Evolutionary conservation across 192 early-diverging fungal species (phyloP).

Genomic region (Lunasporangiospora selenospora): DNA sequence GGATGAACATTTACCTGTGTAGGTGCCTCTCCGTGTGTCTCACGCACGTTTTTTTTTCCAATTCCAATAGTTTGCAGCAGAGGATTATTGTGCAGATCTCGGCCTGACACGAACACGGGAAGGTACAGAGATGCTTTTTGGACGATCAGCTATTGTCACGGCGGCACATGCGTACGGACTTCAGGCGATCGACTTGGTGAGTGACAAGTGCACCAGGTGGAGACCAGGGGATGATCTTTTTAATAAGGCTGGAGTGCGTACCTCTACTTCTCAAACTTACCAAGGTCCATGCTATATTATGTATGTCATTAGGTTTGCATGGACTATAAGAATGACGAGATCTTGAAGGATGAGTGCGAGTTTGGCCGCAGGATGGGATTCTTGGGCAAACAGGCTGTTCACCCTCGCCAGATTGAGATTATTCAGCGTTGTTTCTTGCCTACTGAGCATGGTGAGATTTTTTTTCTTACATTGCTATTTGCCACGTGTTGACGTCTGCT

Average conservation of each 20-base stretch:
- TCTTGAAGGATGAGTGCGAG: slow-evolving; percentile 79
- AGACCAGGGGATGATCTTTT: slow-evolving; percentile 1
- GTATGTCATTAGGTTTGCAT: slow-evolving; percentile 71
- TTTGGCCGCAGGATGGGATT: slow-evolving; percentile 94
- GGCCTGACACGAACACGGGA: slow-evolving; percentile 77
- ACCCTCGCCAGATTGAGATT: slow-evolving; percentile 85
- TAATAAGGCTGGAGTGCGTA: not conserved
- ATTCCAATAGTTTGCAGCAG: slow-evolving; percentile 77
- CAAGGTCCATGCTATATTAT: too few relatives aligned
- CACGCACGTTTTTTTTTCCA: too few relatives aligned
- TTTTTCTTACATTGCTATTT: too few relatives aligned
- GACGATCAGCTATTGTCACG: slow-evolving; percentile 79
- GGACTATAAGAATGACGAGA: slow-evolving; percentile 76
- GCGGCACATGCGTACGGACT: slow-evolving; percentile 84
- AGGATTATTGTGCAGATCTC: slow-evolving; percentile 94
- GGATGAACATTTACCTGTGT: not conserved
- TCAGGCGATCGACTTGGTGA: slow-evolving; percentile 93
- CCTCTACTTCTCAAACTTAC: too few relatives aligned
- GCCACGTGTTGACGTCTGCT: too few relatives aligned
- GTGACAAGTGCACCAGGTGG: not conserved
- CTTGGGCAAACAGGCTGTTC: slow-evolving; percentile 96
- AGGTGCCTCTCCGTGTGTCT: slow-evolving; percentile 16
- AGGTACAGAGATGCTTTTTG: slow-evolving; percentile 79
- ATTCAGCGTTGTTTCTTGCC: slow-evolving; percentile 86
- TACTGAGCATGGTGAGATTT: slow-evolving; percentile 57